A percentile compares a stretch with the other conserved stretches of the same genome.
Conservation (phyloP, 164 flowering plant species). For the Houttuynia cordata region DNA sequence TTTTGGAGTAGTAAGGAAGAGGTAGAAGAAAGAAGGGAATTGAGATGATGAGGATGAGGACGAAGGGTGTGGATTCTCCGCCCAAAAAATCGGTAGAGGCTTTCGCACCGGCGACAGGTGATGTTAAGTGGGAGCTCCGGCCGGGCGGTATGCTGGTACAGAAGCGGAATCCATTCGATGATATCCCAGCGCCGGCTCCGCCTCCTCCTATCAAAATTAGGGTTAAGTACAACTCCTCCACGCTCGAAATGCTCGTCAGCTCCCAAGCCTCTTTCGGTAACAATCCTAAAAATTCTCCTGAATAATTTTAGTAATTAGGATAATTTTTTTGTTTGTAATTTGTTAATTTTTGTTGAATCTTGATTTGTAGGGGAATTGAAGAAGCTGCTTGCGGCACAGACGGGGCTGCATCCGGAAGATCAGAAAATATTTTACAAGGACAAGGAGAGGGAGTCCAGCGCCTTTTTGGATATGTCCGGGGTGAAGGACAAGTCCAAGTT, state of each 20-base stretch:
- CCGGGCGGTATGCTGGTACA: constrained; percentile 99
- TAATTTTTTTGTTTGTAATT: not conserved
- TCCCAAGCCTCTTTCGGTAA: constrained; percentile 88
- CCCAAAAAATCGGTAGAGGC: constrained; percentile 6
- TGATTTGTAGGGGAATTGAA: constrained; percentile 69
- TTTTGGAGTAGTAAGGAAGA: too few relatives aligned
- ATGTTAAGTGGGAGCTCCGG: constrained; percentile 69
- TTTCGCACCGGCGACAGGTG: constrained; percentile 6
- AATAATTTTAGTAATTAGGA: too few relatives aligned
- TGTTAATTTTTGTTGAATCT: not conserved
- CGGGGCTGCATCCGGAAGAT: constrained; percentile 77
- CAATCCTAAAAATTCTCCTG: not conserved
- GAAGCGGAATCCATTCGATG: constrained; percentile 39
- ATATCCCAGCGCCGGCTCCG: constrained; percentile 30
- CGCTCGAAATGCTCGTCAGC: constrained; percentile 61
- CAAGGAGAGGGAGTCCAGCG: constrained; percentile 70
- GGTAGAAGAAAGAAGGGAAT: too few relatives aligned
- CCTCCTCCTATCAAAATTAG: constrained; percentile 62
- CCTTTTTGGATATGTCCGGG: constrained; percentile 55
- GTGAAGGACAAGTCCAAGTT: constrained; percentile 75
- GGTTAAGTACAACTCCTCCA: constrained; percentile 62
- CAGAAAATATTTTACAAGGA: constrained; percentile 68
- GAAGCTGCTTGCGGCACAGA: constrained; percentile 59
- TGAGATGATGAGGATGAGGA: constrained; percentile 54
- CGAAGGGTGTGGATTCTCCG: constrained; percentile 22